phyloP scores from a whole-genome alignment of 1,139 yeast genomes.

The Blastobotrys arbuscula region DNA sequence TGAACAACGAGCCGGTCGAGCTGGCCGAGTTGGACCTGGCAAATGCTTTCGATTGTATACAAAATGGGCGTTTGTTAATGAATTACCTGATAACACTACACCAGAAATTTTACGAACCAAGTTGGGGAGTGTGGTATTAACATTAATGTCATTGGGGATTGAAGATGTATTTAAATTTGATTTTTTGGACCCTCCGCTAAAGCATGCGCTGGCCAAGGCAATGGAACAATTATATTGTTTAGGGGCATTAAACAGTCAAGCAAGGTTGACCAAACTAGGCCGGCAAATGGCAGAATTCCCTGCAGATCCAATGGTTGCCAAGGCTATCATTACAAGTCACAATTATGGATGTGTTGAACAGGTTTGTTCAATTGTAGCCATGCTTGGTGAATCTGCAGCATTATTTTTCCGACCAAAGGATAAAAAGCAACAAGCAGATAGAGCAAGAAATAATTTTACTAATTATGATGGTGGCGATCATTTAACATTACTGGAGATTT shows the following conservation, averaged over 20 bases:
- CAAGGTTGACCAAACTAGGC: slow-evolving; percentile 73
- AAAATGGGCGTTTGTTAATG: slow-evolving; percentile 77
- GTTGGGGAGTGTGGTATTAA: slow-evolving; percentile 64
- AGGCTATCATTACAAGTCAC: slow-evolving; percentile 60
- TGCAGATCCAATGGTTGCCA: slow-evolving; percentile 82
- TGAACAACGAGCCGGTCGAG: slow-evolving; percentile 94
- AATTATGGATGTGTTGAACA: slow-evolving; percentile 57
- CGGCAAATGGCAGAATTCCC: slow-evolving; percentile 90
- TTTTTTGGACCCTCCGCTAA: slow-evolving; percentile 80
- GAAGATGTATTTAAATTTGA: slow-evolving; percentile 78
- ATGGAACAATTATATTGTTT: slow-evolving; percentile 74
- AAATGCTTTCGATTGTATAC: slow-evolving; percentile 87
- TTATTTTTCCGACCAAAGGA: slow-evolving; percentile 73
- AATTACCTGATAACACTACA: slow-evolving; percentile 68
- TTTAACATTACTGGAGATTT: slow-evolving; percentile 65
- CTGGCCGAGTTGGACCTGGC: slow-evolving; percentile 96
- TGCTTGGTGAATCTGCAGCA: slow-evolving; percentile 76
- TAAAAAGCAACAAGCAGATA: slow-evolving; percentile 58
- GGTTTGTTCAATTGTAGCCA: slow-evolving; percentile 64
- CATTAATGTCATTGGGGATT: slow-evolving; percentile 75
- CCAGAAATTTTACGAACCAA: slow-evolving; percentile 89
- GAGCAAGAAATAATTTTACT: slow-evolving; percentile 50
- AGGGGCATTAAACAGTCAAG: slow-evolving; percentile 82
- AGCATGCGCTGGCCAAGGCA: slow-evolving; percentile 66
- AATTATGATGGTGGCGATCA: slow-evolving; percentile 67